A percentile compares a stretch with the other conserved stretches of the same genome.
These are phyloP conservation scores for Didymella pinodella DNA, from an alignment of 2,329 filamentous ascomycete genomes.

Conservation along the genomic window DNA sequence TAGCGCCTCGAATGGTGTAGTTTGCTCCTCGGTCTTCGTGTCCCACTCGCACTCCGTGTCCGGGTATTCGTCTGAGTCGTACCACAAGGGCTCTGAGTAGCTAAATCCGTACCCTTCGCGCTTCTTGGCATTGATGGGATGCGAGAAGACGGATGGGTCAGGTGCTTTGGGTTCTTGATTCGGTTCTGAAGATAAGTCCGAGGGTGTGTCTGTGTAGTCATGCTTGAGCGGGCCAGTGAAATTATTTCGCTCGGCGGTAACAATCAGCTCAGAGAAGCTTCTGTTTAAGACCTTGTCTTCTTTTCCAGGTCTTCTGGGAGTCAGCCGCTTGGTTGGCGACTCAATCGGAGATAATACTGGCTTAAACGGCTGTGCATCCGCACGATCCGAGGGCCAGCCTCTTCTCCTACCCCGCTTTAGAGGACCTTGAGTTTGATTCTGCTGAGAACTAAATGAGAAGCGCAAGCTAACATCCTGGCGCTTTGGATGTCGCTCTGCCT, in stretches of 20 bases:
- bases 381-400: constrained; percentile 5
- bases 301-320: constrained; percentile 3
- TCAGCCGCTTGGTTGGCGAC: constrained; percentile 13
- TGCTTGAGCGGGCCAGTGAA: constrained; percentile 12
- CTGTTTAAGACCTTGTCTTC: constrained; percentile 16
- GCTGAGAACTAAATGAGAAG: constrained; percentile 26
- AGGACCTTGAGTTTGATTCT: constrained; percentile 3
- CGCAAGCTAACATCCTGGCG: constrained; percentile 24
- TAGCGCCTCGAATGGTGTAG: neutral
- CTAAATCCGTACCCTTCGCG: constrained; percentile 38
- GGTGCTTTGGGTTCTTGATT: constrained; percentile 13
- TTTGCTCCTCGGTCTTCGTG: constrained; percentile 12
- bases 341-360: constrained; percentile 11
- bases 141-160: constrained; percentile 20
- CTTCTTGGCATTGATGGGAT: constrained; percentile 28
- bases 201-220: constrained; percentile 12
- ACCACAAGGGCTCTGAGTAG: constrained; percentile 32
- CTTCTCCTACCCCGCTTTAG: constrained; percentile 19
- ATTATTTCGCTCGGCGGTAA: constrained; percentile 16
- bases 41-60: constrained; percentile 34
- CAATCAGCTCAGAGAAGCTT: constrained; percentile 18
- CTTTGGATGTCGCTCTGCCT: constrained; percentile 10
- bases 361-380: neutral
- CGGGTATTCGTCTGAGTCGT: constrained; percentile 35
- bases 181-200: constrained; percentile 12